Percentiles rank a stretch among this genome's conserved stretches.
These are phyloP conservation scores for Ormosia emarginata DNA, from an alignment of 306 rosid genomes.

Conservation along the genomic window DNA sequence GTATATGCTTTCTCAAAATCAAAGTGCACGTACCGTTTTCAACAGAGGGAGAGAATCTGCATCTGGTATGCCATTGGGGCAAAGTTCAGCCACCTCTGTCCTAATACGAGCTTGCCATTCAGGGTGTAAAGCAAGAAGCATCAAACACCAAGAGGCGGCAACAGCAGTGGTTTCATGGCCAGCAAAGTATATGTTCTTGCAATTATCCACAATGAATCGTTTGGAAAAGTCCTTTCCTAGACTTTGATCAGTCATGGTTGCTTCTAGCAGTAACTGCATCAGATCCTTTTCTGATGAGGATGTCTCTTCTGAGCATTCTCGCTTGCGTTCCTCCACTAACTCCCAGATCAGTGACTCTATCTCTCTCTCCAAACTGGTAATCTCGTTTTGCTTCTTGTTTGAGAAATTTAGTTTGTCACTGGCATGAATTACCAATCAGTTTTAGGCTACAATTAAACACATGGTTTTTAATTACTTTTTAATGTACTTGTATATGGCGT, in stretches of 20 bases:
- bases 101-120: constrained; percentile 76
- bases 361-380: constrained; percentile 58
- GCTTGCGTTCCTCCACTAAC: constrained; percentile 57
- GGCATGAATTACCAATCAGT: neutral
- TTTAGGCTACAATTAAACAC: neutral
- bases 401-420: constrained; percentile 32
- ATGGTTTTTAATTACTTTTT: neutral
- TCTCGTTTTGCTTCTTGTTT: constrained; percentile 39
- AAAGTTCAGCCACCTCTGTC: constrained; percentile 55
- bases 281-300: constrained; percentile 55
- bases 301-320: constrained; percentile 32
- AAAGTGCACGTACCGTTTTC: constrained; percentile 46
- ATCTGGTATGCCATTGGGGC: constrained; percentile 53
- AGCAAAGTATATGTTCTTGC: constrained; percentile 91
- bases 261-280: constrained; percentile 65
- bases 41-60: constrained; percentile 48
- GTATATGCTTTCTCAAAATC: neutral
- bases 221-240: constrained; percentile 53
- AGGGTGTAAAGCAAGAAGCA: constrained; percentile 82
- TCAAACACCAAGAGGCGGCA: constrained; percentile 82
- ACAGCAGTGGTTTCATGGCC: constrained; percentile 88
- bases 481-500: neutral
- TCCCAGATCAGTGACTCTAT: constrained; percentile 79
- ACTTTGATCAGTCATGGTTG: constrained; percentile 50
- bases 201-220: constrained; percentile 78